These are phyloP conservation scores for Chlamydomonas sphaeroides DNA, from an alignment of 139 green algal species.

Conservation along the genomic window DNA sequence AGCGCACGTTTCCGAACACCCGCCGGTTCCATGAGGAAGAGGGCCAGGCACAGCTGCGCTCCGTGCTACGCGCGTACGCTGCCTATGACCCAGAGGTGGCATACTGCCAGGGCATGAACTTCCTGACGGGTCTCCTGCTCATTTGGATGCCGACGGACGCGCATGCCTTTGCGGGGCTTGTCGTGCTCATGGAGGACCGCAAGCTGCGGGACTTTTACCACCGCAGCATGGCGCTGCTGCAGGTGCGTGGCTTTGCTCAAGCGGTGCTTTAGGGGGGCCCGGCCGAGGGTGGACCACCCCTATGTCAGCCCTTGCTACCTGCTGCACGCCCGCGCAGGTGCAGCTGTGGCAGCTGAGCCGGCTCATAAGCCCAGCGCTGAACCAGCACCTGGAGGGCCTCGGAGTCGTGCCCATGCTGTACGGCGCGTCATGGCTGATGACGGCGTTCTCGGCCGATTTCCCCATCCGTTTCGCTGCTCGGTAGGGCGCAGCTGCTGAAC, in stretches of 20 bases:
- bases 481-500: too few species aligned
- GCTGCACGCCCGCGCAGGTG: constrained; percentile 52
- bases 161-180: constrained; percentile 76
- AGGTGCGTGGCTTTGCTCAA: too few species aligned
- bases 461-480: constrained; percentile 68
- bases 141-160: constrained; percentile 71
- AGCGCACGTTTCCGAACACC: constrained; percentile 76
- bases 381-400: constrained; percentile 69
- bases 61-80: constrained; percentile 80
- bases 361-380: constrained; percentile 67
- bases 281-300: too few species aligned
- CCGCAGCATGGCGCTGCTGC: constrained; percentile 74
- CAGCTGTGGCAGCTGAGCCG: constrained; percentile 80
- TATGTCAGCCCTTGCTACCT: too few species aligned
- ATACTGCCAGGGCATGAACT: constrained; percentile 87
- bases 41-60: constrained; percentile 66
- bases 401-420: constrained; percentile 78
- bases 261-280: too few species aligned
- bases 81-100: constrained; percentile 77
- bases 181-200: constrained; percentile 80
- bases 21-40: constrained; percentile 35
- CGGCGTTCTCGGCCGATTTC: constrained; percentile 81
- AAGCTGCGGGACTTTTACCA: constrained; percentile 72
- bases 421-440: constrained; percentile 84
- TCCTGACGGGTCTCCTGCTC: constrained; percentile 79